Evolutionary conservation across 495 filamentous ascomycete species (phyloP).

Genomic region (Trichoderma parareesei): DNA sequence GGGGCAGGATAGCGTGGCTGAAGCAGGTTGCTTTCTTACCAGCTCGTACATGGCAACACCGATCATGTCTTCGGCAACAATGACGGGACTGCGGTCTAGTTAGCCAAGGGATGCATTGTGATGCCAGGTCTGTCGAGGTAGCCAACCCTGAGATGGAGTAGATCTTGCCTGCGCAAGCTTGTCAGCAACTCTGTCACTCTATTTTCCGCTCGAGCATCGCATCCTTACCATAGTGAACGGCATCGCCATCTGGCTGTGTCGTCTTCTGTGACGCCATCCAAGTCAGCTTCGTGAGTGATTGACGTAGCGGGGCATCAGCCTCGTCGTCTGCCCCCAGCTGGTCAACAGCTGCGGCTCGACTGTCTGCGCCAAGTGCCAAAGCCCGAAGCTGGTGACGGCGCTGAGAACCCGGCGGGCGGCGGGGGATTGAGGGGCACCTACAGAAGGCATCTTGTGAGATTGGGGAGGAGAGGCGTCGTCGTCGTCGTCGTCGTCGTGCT

Average conservation of each 20-base stretch:
- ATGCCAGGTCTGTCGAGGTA: constrained; percentile 12
- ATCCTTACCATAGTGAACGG: constrained; percentile 27
- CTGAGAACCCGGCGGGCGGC: constrained; percentile 11
- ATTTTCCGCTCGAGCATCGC: not conserved
- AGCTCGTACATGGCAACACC: constrained; percentile 99
- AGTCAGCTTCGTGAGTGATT: constrained; percentile 7
- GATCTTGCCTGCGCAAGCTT: constrained; percentile 50
- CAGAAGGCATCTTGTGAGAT: constrained; percentile 53
- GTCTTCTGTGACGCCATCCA: constrained; percentile 20
- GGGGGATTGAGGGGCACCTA: constrained; percentile 29
- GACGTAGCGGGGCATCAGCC: constrained; percentile 10
- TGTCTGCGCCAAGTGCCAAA: not conserved
- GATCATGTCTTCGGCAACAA: constrained; percentile 96
- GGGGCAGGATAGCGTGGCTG: not conserved
- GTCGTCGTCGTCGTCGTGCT: not conserved
- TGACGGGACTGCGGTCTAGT: constrained; percentile 63
- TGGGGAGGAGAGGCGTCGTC: constrained; percentile 8
- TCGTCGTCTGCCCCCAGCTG: not conserved
- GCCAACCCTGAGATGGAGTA: constrained; percentile 75
- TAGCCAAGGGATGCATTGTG: constrained; percentile 17
- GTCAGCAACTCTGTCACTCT: constrained; percentile 14
- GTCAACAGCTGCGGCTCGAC: not conserved
- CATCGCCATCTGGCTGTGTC: constrained; percentile 33
- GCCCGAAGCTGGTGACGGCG: not conserved
- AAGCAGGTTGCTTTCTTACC: constrained; percentile 39